A percentile compares a stretch with the other conserved stretches of the same genome.
Evolutionary conservation across 2,329 filamentous ascomycete species (phyloP).

Genomic region (Aspergillus sergii): DNA sequence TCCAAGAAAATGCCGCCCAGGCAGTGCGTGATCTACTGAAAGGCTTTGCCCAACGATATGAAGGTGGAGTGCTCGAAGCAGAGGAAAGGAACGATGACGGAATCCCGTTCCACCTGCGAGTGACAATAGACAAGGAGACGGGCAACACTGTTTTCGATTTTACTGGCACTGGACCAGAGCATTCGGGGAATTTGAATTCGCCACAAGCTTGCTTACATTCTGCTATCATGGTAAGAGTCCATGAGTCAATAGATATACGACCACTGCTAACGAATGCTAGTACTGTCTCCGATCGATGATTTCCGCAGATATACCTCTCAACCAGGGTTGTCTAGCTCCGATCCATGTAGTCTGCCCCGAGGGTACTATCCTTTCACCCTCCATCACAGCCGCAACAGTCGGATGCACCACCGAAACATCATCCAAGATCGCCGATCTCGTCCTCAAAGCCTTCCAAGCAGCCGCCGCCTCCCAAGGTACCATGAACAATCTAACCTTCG

Average conservation of each 20-base stretch:
- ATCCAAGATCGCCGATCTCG: constrained; percentile 76
- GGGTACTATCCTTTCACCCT: constrained; percentile 71
- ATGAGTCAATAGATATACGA: constrained; percentile 35
- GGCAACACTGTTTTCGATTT: constrained; percentile 75
- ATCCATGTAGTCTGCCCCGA: constrained; percentile 72
- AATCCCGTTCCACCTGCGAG: constrained; percentile 71
- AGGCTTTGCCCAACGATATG: constrained; percentile 62
- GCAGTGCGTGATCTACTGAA: constrained; percentile 61
- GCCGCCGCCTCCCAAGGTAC: constrained; percentile 78
- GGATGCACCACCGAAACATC: constrained; percentile 79
- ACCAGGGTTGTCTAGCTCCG: constrained; percentile 77
- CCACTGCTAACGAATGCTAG: constrained; percentile 44
- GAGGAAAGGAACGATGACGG: constrained; percentile 84
- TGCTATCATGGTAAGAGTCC: constrained; percentile 67
- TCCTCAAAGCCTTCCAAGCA: constrained; percentile 75
- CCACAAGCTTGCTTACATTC: constrained; percentile 77
- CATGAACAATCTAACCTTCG: constrained; percentile 69
- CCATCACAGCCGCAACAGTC: constrained; percentile 62
- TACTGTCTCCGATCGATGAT: constrained; percentile 67
- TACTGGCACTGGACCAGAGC: constrained; percentile 73
- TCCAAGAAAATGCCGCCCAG: constrained; percentile 71
- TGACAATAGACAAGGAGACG: constrained; percentile 70
- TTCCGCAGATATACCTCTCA: constrained; percentile 75
- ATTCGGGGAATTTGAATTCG: constrained; percentile 73
- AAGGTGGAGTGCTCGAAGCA: constrained; percentile 59